These are phyloP conservation scores for Pyrus hybrid DNA, from an alignment of 331 rosid species.

Conservation along the genomic window DNA sequence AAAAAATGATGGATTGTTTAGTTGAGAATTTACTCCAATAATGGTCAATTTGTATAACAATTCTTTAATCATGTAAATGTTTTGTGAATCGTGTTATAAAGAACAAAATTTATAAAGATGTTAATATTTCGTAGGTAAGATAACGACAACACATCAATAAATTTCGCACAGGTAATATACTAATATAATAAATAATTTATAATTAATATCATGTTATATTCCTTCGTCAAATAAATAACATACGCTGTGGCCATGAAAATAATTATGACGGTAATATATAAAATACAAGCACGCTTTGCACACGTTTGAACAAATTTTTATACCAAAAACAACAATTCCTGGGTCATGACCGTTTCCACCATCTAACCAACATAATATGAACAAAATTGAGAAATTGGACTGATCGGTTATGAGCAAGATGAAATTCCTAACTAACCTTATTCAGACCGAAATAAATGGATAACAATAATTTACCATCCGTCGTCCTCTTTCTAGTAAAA, in stretches of 20 bases:
- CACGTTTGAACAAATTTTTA: not conserved
- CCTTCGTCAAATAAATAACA: too few relatives aligned
- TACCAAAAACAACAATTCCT: not conserved
- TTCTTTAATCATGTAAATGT: not conserved
- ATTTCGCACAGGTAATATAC: too few relatives aligned
- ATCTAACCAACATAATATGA: not conserved
- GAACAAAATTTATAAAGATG: not conserved
- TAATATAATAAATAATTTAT: too few relatives aligned
- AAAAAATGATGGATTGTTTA: too few relatives aligned
- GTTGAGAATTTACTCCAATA: too few relatives aligned
- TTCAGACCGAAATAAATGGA: fast-evolving
- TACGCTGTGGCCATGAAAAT: too few relatives aligned
- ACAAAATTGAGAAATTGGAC: not conserved
- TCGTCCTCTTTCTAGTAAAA: too few relatives aligned
- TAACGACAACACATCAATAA: too few relatives aligned
- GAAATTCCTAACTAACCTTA: fast-evolving
- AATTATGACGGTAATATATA: not conserved
- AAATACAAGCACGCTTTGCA: too few relatives aligned
- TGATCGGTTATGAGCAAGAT: fast-evolving
- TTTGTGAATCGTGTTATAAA: not conserved
- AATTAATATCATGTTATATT: too few relatives aligned
- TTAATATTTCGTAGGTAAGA: too few relatives aligned
- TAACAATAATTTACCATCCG: fast-evolving
- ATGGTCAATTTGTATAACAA: not conserved
- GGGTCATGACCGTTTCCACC: not conserved